phyloP scores from a whole-genome alignment of 2,329 filamentous ascomycete species.

The Trichophaea hybrida region DNA sequence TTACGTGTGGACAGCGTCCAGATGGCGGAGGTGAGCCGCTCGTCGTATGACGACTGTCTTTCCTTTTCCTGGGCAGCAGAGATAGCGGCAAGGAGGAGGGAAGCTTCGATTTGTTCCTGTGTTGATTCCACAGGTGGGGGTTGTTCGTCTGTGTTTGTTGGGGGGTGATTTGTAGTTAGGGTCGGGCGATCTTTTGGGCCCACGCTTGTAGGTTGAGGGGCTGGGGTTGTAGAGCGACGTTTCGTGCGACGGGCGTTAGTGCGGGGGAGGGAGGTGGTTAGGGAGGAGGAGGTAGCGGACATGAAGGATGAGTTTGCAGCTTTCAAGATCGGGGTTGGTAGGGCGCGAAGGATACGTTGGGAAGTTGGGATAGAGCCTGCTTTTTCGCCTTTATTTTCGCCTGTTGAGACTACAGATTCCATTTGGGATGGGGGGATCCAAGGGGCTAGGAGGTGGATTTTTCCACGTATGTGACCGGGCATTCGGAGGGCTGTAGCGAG shows the following conservation, averaged over 20 bases:
- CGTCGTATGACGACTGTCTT: slow-evolving; percentile 57
- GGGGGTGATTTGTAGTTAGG: neutral
- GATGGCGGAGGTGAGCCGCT: slow-evolving; percentile 75
- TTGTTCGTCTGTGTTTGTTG: neutral
- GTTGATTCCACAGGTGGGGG: neutral
- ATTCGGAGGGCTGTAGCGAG: slow-evolving; percentile 88
- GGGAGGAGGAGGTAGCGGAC: slow-evolving; percentile 73
- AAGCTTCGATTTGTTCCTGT: slow-evolving; percentile 2
- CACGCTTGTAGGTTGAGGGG: neutral
- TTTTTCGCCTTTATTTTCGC: slow-evolving; percentile 30
- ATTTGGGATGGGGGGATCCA: slow-evolving; percentile 96
- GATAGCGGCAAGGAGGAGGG: neutral
- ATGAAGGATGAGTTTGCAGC: slow-evolving; percentile 94
- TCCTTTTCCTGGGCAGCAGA: slow-evolving; percentile 1
- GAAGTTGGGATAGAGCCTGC: slow-evolving; percentile 56
- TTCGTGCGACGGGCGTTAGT: slow-evolving; percentile 11
- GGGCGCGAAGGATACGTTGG: slow-evolving; percentile 74
- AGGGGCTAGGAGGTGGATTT: slow-evolving; percentile 84
- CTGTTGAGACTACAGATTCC: slow-evolving; percentile 63
- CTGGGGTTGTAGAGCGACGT: slow-evolving; percentile 7
- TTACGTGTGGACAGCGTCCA: slow-evolving; percentile 86
- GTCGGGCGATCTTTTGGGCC: neutral
- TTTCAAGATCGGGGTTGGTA: slow-evolving; percentile 81
- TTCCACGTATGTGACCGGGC: slow-evolving; percentile 86
- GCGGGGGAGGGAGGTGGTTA: slow-evolving; percentile 57